Conservation (phyloP, 345 rosid species). For the Murraya koenigii region DNA sequence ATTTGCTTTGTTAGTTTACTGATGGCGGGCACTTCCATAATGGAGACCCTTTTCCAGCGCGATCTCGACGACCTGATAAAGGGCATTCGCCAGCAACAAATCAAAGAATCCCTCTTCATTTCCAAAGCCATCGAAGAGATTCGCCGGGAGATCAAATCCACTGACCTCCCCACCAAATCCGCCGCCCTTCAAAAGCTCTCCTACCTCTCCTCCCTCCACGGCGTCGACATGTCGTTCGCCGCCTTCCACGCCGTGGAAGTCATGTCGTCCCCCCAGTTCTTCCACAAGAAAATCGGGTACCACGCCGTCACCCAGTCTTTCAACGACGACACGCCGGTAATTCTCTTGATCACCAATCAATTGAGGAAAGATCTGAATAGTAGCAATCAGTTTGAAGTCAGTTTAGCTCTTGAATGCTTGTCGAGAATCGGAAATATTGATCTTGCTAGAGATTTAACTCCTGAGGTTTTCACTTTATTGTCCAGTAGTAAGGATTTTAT, state of each 20-base stretch:
- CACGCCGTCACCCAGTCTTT: conserved; percentile 81
- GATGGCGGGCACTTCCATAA: conserved; percentile 72
- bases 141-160: conserved; percentile 81
- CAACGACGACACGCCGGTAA: conserved; percentile 70
- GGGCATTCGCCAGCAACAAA: conserved; percentile 61
- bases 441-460: conserved; percentile 82
- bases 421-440: conserved; percentile 71
- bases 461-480: conserved; percentile 78
- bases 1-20: background rate
- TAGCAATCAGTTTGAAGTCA: conserved; percentile 65
- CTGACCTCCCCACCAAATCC: conserved; percentile 82
- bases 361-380: conserved; percentile 80
- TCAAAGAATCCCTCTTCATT: conserved; percentile 56
- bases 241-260: conserved; percentile 87
- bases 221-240: conserved; percentile 85
- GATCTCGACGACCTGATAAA: conserved; percentile 84
- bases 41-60: conserved; percentile 89
- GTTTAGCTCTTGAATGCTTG: conserved; percentile 80
- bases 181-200: conserved; percentile 82
- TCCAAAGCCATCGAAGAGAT: conserved; percentile 78
- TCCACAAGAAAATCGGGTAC: conserved; percentile 75
- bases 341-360: conserved; percentile 83
- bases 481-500: conserved; percentile 62
- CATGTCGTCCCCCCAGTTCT: conserved; percentile 68
- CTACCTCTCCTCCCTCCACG: conserved; percentile 71